Base-by-base conservation (phyloP, 2,329 filamentous ascomycete species). In the Botrytis fabae region DNA sequence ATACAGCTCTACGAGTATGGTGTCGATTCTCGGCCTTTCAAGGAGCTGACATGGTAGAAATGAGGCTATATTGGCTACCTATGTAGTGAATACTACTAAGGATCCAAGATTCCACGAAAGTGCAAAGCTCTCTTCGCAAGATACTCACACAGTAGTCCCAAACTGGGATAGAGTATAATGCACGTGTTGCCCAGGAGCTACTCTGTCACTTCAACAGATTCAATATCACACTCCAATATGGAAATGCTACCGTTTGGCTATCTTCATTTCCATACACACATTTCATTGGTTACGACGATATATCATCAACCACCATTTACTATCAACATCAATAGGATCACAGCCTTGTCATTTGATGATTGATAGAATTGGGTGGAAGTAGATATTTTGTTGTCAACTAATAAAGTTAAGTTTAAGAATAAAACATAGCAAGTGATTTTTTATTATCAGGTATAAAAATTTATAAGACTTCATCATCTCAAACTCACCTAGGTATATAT, bases 1-100 rank as follows among this genome's bases (percentile, higher is more conserved):
- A 51, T 12, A 25, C 22, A 10, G 22, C 14, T 51, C 10, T n/a
- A n/a, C 48, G 25, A 51, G 2, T 86, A 86, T 25, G 79, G 82
- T 84, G 4, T 82, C 6, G 73, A 77, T 54, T 74, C 74, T 25
- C 66, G 75, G 32, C 60, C 74, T 12, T 75, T 71, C 32, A 74
- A 75, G 8, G 75, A 76, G 51, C 22, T 48, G 46, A 48, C 8
- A 48, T 4, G 22, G 46, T 48, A 1, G 22, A 25, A 25, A 10
- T 48, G 46, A 48, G 22, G 22, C 46, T 48, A 48, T 48, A 25
- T 48, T 48, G 22, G 46, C 46, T 48, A 25, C 20, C 46, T 12
- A 48, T 48, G 46, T 48, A 48, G 46, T 25, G 12, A 48, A 10
- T 48, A 48, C 22, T 35, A 35, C 32, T 25, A 12, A 25, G 46